Evolutionary conservation across 2,329 filamentous ascomycete species (phyloP), one percentile per base, ranked within the genome.

Genomic region (Arthroderma sp.): DNA sequence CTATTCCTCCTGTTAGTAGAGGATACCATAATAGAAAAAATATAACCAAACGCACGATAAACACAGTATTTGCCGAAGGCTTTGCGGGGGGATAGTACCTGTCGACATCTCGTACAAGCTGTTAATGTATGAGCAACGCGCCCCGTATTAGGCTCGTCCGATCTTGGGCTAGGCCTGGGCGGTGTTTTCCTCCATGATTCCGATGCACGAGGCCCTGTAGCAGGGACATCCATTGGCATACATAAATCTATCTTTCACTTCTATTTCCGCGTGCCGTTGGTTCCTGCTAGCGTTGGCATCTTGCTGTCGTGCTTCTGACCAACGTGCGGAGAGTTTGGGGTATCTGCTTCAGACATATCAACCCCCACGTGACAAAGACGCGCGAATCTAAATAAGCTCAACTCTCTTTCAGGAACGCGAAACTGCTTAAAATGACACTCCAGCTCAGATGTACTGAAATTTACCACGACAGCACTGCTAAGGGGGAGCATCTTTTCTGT

Each of bases 1-100:
- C 88, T 94, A 49, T 22, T 22, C 15, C 3, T 22, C 15, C 15
- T 22, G 15, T 22, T 22, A 22, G 15, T 22, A 22, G 15, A 22
- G 15, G 11, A 2, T 34, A 34, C 8, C 2, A 9, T 34, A 2
- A 34, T 9, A 34, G 11, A 34, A 34, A 34, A 34, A 34, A 34
- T 34, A 34, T 34, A 34, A 34, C 8, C 11, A 34, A 11, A 34
- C 15, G 15, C 15, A 22, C 15, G 15, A 22, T 22, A 22, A 22
- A 22, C 15, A 22, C 15, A 22, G 3, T 22, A 22, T 22, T 22
- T 22, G 15, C 15, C 15, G 3, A 9, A 34, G 8, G 3, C 8
- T 38, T 22, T 38, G 10, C 22, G 2, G 37, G 37, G 37, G 3
- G 10, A 36, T 15, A 36, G 40, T 47, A 50, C 48, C 45, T 47